Percentiles rank a stretch among this genome's conserved stretches.
Evolutionary conservation across 208 protist species (phyloP).

Genomic region (Acanthamoeba castellanii): DNA sequence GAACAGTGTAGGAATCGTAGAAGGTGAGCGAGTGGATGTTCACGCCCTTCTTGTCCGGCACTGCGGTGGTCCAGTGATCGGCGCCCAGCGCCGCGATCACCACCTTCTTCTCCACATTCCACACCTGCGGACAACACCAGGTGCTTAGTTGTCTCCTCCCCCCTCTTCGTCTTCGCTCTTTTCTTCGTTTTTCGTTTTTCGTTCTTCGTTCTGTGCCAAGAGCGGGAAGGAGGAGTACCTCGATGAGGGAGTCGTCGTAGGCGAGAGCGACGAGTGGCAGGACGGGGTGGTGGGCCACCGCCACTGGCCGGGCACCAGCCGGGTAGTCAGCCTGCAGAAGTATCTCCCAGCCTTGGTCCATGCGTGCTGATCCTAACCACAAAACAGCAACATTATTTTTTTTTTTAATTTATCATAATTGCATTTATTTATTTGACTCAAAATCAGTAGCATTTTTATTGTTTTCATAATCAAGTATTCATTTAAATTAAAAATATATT

Average conservation of each 20-base stretch:
- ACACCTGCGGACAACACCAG: not conserved
- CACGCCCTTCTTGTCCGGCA: constrained; percentile 34
- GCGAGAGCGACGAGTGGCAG: constrained; percentile 41
- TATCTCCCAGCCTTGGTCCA: constrained; percentile 13
- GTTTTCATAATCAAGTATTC: too few species aligned
- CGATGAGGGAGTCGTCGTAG: constrained; percentile 57
- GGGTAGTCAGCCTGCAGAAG: constrained; percentile 44
- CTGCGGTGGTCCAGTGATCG: constrained; percentile 12
- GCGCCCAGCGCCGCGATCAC: constrained; percentile 28
- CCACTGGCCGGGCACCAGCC: not conserved
- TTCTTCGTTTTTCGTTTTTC: too few species aligned
- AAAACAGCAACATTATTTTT: too few species aligned
- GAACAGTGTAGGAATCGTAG: not conserved
- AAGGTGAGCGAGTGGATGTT: constrained; percentile 39
- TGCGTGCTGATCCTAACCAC: not conserved
- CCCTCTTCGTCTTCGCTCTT: too few species aligned
- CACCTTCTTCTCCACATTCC: constrained; percentile 54
- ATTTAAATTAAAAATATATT: too few species aligned
- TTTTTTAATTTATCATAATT: too few species aligned
- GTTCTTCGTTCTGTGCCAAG: not conserved
- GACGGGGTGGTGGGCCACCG: constrained; percentile 41
- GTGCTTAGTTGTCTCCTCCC: too few species aligned
- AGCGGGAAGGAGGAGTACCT: not conserved
- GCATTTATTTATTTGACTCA: too few species aligned
- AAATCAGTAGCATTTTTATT: too few species aligned